Conservation (phyloP, 2,329 filamentous ascomycete genomes). For the Penicillium sp. region DNA sequence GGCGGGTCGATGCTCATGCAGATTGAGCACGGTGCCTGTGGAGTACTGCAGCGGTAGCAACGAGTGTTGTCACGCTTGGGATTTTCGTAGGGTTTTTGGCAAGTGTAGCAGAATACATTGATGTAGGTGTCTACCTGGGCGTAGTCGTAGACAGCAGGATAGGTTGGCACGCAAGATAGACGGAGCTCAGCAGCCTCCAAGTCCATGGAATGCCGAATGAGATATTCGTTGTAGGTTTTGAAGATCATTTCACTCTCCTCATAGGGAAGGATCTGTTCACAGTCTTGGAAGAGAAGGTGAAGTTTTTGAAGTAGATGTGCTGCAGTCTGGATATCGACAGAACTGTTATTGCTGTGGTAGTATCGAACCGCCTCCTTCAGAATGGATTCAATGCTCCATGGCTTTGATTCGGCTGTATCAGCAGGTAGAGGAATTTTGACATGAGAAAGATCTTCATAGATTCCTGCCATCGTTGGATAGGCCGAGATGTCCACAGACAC, state of each 20-base stretch:
- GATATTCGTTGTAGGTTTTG: conserved; percentile 57
- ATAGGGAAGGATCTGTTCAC: conserved; percentile 39
- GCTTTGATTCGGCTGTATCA: conserved; percentile 32
- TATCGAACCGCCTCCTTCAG: conserved; percentile 41
- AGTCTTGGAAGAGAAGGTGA: conserved; percentile 39
- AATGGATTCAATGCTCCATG: conserved; percentile 42
- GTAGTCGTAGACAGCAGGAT: conserved; percentile 59
- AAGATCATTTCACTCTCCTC: conserved; percentile 57
- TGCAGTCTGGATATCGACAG: conserved; percentile 42
- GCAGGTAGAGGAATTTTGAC: conserved; percentile 34
- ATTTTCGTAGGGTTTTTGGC: conserved; percentile 57
- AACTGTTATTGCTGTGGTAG: conserved; percentile 37
- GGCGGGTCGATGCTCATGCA: conserved; percentile 45
- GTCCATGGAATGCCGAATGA: conserved; percentile 47
- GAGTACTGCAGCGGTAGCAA: conserved; percentile 51
- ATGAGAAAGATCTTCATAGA: conserved; percentile 23
- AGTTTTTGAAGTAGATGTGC: conserved; percentile 44
- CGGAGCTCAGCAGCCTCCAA: conserved; percentile 57
- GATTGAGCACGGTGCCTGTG: conserved; percentile 42
- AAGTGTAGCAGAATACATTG: conserved; percentile 56
- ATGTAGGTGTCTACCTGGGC: conserved; percentile 55
- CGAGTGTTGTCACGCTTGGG: conserved; percentile 48
- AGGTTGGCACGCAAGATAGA: conserved; percentile 54
- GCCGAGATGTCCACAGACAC: neutral
- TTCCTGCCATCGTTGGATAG: conserved; percentile 10